Evolutionary conservation across 2,329 filamentous ascomycete species (phyloP).

Genomic region (Hansfordia pulvinata): DNA sequence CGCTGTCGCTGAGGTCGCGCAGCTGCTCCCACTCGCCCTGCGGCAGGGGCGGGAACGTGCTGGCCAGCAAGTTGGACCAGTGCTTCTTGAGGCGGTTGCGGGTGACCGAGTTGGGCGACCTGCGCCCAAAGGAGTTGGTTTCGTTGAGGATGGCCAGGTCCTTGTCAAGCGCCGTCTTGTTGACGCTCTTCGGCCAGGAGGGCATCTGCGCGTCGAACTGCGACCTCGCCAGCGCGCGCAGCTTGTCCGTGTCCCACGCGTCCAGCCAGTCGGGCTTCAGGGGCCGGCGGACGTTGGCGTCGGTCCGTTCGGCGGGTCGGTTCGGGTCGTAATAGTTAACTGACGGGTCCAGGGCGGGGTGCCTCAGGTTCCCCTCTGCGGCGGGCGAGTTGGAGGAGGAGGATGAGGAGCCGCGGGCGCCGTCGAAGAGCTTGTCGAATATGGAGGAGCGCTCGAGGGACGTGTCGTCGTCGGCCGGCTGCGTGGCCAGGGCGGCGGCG

Average conservation of each 20-base stretch:
- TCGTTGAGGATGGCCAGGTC: no score
- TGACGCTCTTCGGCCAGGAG: slow-evolving; percentile 17
- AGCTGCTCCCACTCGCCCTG: slow-evolving; percentile 41
- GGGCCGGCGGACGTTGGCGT: slow-evolving; percentile 1
- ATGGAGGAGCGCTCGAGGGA: slow-evolving; percentile 19
- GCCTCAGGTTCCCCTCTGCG: neutral
- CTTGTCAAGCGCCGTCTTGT: slow-evolving; percentile 25
- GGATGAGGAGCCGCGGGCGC: no score
- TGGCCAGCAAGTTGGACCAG: slow-evolving; percentile 30
- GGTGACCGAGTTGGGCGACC: slow-evolving; percentile 21
- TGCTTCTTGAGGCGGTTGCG: slow-evolving; percentile 29
- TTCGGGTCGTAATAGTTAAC: neutral
- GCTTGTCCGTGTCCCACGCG: slow-evolving; percentile 32
- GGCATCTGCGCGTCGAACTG: slow-evolving; percentile 22
- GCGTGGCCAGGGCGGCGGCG: slow-evolving; percentile 21
- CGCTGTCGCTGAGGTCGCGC: slow-evolving; percentile 28
- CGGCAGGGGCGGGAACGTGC: slow-evolving; percentile 39
- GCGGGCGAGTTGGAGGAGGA: no score
- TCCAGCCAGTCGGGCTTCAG: slow-evolving; percentile 26
- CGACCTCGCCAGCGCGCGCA: slow-evolving; percentile 24
- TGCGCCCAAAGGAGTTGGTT: slow-evolving; percentile 36
- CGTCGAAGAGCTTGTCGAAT: neutral
- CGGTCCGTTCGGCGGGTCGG: neutral
- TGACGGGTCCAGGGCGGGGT: no score
- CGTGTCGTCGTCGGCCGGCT: slow-evolving; percentile 24